Conservation (phyloP, 306 rosid genomes). For the Psophocarpus tetragonolobus region DNA sequence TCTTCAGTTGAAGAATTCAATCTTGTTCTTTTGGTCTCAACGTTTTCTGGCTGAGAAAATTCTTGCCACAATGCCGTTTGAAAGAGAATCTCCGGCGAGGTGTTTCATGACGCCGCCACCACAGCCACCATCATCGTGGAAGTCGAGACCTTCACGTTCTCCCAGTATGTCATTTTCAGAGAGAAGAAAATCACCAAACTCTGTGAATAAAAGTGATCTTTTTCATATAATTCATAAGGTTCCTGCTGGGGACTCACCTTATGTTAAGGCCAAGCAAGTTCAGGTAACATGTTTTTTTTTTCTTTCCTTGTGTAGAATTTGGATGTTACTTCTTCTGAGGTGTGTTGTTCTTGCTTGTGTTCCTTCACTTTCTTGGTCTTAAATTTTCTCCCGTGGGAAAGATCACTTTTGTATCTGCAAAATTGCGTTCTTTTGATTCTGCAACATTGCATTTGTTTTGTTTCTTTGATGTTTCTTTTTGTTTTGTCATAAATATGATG, state of each 20-base stretch:
- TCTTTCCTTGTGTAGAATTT: not conserved
- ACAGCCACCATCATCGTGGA: conserved; percentile 38
- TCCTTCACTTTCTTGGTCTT: conserved; percentile 37
- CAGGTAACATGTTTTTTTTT: conserved; percentile 51
- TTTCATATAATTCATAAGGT: conserved; percentile 81
- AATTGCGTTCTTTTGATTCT: not conserved
- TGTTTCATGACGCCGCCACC: conserved; percentile 58
- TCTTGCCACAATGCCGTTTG: conserved; percentile 15
- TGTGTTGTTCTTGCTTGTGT: conserved; percentile 15
- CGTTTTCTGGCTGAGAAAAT: conserved; percentile 28
- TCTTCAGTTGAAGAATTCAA: conserved; percentile 28
- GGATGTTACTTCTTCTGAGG: not conserved
- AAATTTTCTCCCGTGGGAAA: not conserved
- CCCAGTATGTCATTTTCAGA: conserved; percentile 60
- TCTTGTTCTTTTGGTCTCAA: conserved; percentile 5
- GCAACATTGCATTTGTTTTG: not conserved
- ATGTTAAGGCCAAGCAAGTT: conserved; percentile 91
- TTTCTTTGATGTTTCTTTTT: conserved; percentile 16
- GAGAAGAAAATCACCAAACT: conserved; percentile 53
- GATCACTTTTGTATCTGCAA: not conserved
- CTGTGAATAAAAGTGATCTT: conserved; percentile 47
- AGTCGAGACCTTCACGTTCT: conserved; percentile 30
- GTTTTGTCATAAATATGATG: not conserved
- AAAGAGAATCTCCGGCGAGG: conserved; percentile 45
- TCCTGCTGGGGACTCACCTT: conserved; percentile 91